Evolutionary conservation across 1,139 yeast genomes (phyloP).

Genomic region (Groenewaldozyma sp.): DNA sequence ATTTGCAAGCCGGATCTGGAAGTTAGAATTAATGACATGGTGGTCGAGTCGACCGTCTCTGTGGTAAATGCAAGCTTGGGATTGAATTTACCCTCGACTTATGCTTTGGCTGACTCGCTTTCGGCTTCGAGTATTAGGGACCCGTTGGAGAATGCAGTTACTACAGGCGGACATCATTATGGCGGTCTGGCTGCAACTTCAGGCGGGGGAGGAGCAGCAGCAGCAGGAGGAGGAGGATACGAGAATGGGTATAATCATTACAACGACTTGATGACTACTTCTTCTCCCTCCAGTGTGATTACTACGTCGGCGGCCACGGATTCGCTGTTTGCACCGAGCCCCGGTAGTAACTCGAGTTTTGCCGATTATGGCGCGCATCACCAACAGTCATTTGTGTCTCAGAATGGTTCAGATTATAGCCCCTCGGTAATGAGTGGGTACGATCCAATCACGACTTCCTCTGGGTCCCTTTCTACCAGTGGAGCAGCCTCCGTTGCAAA

Average conservation of each 20-base stretch:
- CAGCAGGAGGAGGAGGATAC: not conserved
- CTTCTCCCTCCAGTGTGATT: not conserved
- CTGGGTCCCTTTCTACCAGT: not conserved
- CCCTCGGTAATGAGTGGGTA: no score
- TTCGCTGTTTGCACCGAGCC: not conserved
- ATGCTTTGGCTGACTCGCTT: conserved; percentile 13
- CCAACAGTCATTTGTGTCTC: no score
- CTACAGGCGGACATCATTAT: not conserved
- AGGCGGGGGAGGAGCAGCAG: not conserved
- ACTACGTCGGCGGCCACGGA: not conserved
- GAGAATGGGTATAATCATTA: not conserved
- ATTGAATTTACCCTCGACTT: conserved; percentile 35
- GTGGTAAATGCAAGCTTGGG: conserved; percentile 51
- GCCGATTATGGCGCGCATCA: not conserved
- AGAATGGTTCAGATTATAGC: no score
- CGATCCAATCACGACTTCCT: not conserved
- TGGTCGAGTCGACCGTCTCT: conserved; percentile 50
- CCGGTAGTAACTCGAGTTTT: not conserved
- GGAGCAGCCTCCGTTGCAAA: not conserved
- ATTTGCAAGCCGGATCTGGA: conserved; percentile 38
- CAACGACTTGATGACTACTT: not conserved
- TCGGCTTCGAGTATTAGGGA: conserved; percentile 1
- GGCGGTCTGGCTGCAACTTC: not conserved
- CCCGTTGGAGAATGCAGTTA: not conserved
- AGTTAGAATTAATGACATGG: conserved; percentile 37